Percentiles rank a stretch among this genome's conserved stretches.
These are phyloP conservation scores for Mortierella sp. DNA, from an alignment of 371 early-diverging fungal species.

Conservation along the genomic window DNA sequence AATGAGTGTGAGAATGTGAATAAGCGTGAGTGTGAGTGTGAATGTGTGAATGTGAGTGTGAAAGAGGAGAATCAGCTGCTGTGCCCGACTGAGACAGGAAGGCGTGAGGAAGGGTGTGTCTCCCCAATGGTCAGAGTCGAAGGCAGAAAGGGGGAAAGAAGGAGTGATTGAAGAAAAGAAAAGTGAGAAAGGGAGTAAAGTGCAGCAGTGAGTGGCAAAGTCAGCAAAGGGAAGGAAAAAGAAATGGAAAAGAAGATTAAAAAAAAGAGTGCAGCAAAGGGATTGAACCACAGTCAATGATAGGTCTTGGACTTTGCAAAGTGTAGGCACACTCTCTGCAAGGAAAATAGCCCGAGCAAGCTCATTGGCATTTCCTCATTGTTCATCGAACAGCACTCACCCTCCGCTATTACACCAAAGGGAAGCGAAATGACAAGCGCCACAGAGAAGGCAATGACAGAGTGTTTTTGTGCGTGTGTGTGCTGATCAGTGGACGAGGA, in stretches of 20 bases:
- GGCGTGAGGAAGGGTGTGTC: not conserved
- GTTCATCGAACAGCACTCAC: not conserved
- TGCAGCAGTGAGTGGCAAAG: not conserved
- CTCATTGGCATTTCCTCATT: not conserved
- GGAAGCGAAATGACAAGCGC: not conserved
- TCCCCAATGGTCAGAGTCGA: not conserved
- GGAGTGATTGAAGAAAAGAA: not conserved
- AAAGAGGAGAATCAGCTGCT: not conserved
- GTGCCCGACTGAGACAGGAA: not conserved
- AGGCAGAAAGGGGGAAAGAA: not conserved
- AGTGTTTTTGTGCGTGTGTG: too few relatives aligned
- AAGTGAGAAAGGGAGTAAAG: not conserved
- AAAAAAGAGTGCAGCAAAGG: not conserved
- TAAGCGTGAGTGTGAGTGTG: not conserved
- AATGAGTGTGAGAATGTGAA: not conserved
- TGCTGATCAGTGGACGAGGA: not conserved
- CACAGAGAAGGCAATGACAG: not conserved
- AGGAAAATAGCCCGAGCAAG: not conserved
- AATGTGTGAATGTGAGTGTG: not conserved
- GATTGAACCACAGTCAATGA: not conserved
- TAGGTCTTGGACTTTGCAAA: not conserved
- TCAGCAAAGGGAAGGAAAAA: not conserved
- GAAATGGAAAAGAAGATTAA: not conserved
- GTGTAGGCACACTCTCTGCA: not conserved
- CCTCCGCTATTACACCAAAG: not conserved